Base-by-base conservation (phyloP, 129 eudicot species). In the Artemisia argyi region DNA sequence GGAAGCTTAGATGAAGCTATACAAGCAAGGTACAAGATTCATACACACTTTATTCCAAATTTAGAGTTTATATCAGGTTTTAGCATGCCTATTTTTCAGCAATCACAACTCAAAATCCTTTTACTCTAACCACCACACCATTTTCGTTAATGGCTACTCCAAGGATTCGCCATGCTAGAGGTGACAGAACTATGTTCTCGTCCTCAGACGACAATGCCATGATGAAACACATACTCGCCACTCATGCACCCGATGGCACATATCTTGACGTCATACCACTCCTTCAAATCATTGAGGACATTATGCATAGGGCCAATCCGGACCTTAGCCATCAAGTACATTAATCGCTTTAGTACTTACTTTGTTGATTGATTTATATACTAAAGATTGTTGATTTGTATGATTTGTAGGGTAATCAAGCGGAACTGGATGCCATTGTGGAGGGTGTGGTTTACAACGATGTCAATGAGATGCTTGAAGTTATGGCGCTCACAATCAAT, bases 1-100 rank as follows among this genome's bases (percentile, higher is more conserved):
- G 46, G 16, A 60, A 56, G 49, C 48, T 66, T 52, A 51, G 62
- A 59, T 62, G 65, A 56, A 65, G 24, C 60, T 24, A 54, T 69
- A 30, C 76, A 88, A 83, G 90, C 86, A 88, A 88, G 88, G 90
- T 68, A 88, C 84, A 62, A 20, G 86, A 83, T 88, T 76, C 95
- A 77, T 50, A 24, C 62, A 13, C 65, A 67, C 84, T 82, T 80
- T 85, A 69, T 63, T 75, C 85, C 85, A 44, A 48, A 54, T 5
- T 44, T 42, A 46, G 55, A 61, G 51, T 16, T 24, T 70, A 68
- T 59, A 71, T 70, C 18, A 75, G 22, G 19, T 6, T 32, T 35
- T 24, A 16, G 20, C 56, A 56, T n/a, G 61, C 12, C 14, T 1
- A 19, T 69, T 53, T 62, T 61, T 22, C 55, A 72, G 19, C 16